Evolutionary conservation across 352 stramenopile species (phyloP).

Genomic region (Blastocystis sp.): DNA sequence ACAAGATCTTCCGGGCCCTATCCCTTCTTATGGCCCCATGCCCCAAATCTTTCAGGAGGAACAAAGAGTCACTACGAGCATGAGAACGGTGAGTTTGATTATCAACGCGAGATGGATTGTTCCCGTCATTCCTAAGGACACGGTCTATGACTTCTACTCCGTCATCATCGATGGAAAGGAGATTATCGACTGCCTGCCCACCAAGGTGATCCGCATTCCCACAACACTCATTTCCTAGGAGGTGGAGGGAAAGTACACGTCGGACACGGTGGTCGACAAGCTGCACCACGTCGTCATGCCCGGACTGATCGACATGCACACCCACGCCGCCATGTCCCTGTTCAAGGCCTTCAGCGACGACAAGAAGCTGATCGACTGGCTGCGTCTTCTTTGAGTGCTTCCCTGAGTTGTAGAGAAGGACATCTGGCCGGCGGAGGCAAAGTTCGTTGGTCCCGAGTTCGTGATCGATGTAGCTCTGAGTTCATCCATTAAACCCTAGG

Average conservation of each 20-base stretch:
- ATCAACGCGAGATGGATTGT: slow-evolving; percentile 79
- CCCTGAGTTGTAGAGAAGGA: slow-evolving; percentile 73
- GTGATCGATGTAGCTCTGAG: slow-evolving; percentile 25
- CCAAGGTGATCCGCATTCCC: background rate
- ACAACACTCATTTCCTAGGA: slow-evolving; percentile 70
- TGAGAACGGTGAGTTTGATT: slow-evolving; percentile 74
- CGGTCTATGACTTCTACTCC: slow-evolving; percentile 78
- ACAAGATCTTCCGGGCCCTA: too few relatives aligned
- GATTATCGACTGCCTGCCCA: slow-evolving; percentile 79
- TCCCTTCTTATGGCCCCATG: too few relatives aligned
- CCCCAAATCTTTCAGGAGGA: too few relatives aligned
- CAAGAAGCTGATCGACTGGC: slow-evolving; percentile 80
- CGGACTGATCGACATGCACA: slow-evolving; percentile 82
- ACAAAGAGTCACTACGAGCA: background rate
- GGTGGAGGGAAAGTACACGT: slow-evolving; percentile 74
- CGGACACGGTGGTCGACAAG: slow-evolving; percentile 74
- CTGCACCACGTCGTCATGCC: slow-evolving; percentile 79
- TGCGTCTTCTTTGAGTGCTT: slow-evolving; percentile 69
- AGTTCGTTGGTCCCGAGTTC: slow-evolving; percentile 79
- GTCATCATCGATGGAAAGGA: slow-evolving; percentile 77
- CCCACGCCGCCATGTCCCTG: slow-evolving; percentile 81
- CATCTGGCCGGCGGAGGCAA: slow-evolving; percentile 81
- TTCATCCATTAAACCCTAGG: background rate
- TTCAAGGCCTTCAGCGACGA: slow-evolving; percentile 82
- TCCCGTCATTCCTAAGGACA: slow-evolving; percentile 78